Conservation (phyloP, 2,329 filamentous ascomycete genomes). For the Zasmidium citrigriseum region DNA sequence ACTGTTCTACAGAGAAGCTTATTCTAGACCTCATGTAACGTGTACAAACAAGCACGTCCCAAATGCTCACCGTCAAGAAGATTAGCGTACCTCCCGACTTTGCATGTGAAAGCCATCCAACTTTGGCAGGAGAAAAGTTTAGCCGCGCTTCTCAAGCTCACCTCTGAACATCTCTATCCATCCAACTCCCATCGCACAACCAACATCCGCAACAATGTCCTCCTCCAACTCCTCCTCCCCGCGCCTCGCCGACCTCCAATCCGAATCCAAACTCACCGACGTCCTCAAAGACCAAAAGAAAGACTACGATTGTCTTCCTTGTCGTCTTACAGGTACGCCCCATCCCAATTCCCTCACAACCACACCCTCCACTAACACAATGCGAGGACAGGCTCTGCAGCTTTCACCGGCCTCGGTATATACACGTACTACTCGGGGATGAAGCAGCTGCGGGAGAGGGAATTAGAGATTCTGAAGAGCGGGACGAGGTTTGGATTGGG, state of each 20-base stretch:
- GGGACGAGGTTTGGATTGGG: constrained; percentile 45
- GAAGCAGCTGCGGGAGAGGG: constrained; percentile 43
- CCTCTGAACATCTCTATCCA: no score
- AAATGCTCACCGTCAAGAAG: no score
- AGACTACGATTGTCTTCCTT: constrained; percentile 36
- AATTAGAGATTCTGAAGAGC: constrained; percentile 43
- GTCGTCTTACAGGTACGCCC: constrained; percentile 34
- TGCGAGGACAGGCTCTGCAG: constrained; percentile 43
- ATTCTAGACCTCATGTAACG: no score
- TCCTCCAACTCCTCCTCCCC: background rate
- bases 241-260: constrained; percentile 16
- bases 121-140: no score
- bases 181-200: no score
- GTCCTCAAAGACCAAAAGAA: constrained; percentile 25
- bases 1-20: no score
- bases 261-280: constrained; percentile 22
- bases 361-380: background rate
- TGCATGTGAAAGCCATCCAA: no score
- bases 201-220: constrained; percentile 2
- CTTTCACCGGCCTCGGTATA: constrained; percentile 48
- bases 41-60: no score
- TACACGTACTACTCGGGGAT: constrained; percentile 50
- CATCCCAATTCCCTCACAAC: background rate
- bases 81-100: no score
- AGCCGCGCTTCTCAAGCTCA: no score